Evolutionary conservation across 2,329 filamentous ascomycete genomes (phyloP), one percentile per base, ranked within the genome.

Genomic region (Sphaerostilbella broomeana): DNA sequence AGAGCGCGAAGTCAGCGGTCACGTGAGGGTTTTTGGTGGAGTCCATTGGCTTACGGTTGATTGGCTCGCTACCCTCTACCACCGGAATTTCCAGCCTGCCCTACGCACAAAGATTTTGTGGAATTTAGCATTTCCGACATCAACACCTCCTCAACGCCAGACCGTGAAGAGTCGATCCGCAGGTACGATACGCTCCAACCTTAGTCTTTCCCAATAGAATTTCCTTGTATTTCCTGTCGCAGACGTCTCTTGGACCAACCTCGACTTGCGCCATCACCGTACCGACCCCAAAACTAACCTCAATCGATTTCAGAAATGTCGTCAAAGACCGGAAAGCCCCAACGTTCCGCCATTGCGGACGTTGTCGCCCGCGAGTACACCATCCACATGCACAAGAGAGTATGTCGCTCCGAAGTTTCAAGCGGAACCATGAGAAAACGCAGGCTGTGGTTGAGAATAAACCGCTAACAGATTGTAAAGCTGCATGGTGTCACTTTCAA

Each of bases 291-390:
- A 35, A 38, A 55, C 57, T 60, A 49, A 62, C 52, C 44, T 19
- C 29, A 24, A 26, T 35, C 15, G 25, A 30, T 29, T 39, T 39
- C 54, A 64, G 63, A 64, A 61, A 68, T 66, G 63, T 64, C 63
- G 59, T 61, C 63, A 50, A 54, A 62, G 60, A 64, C 63, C 44
- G 59, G 58, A 51, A 63, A 60, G 57, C 48, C 54, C 51, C 64
- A 78, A 72, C 86, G 89, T 68, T 95, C 87, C 72, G 94, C 94
- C 76, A 95, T 98, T 72, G 83, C 87, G 72, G 90, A 98, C 74
- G 94, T 98, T 67, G 90, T 98, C 70, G 84, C 92, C 63, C 87
- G 92, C 80, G 94, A 98, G 79, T 98, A 98, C 83, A 98, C 92
- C 72, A 97, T 98, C 77, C 90, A 98, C 81, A 77, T 98, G 62